phyloP scores from a whole-genome alignment of 768 basidiomycete genomes.

The Panellus pusillus region DNA sequence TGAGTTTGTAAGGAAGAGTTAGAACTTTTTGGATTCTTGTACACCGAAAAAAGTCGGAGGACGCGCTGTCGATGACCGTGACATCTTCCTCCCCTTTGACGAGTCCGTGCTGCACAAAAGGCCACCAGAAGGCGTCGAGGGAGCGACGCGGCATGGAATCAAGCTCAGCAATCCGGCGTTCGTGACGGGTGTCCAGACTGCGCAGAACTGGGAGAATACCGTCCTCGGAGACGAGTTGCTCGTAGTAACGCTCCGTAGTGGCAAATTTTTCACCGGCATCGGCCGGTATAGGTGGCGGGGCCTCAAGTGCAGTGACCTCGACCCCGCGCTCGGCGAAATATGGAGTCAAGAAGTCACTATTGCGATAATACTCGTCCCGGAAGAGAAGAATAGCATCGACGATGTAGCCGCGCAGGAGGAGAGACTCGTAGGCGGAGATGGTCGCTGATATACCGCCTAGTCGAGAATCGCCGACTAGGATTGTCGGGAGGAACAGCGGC shows the following conservation, averaged over 20 bases:
- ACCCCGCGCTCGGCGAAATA: constrained; percentile 80
- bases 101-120: constrained; percentile 89
- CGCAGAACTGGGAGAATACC: constrained; percentile 47
- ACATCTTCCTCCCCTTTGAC: constrained; percentile 70
- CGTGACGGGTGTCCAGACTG: constrained; percentile 65
- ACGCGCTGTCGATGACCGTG: constrained; percentile 89
- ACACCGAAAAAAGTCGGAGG: constrained; percentile 84
- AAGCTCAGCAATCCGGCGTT: constrained; percentile 65
- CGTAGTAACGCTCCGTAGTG: constrained; percentile 74
- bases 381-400: constrained; percentile 85
- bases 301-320: constrained; percentile 50
- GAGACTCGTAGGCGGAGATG: constrained; percentile 89
- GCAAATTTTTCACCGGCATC: constrained; percentile 46
- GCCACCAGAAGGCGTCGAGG: constrained; percentile 89
- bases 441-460: constrained; percentile 94
- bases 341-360: constrained; percentile 74
- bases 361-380: constrained; percentile 83
- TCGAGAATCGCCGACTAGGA: constrained; percentile 84
- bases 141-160: constrained; percentile 78
- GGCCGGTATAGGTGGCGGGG: constrained; percentile 55
- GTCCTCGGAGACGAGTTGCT: constrained; percentile 39
- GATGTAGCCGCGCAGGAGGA: constrained; percentile 85
- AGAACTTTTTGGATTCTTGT: constrained; percentile 32
- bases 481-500: constrained; percentile 81
- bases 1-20: constrained; percentile 53